These are phyloP conservation scores for Fusarium nurragi DNA, from an alignment of 2,329 filamentous ascomycete species.

Conservation along the genomic window DNA sequence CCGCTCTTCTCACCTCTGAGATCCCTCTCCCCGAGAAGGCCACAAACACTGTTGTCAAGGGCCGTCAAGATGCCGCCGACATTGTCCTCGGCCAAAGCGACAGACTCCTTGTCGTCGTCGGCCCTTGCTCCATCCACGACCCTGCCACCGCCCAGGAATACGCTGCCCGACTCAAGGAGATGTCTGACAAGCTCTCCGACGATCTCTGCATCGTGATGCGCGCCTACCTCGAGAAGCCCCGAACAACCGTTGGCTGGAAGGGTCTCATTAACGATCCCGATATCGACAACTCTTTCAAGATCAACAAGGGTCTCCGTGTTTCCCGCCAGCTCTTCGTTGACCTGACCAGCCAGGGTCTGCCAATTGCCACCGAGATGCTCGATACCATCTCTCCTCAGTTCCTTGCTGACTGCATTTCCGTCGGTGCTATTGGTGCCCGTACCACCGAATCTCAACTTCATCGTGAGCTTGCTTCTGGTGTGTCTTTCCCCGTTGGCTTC, in stretches of 20 bases:
- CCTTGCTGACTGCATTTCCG: slow-evolving; percentile 92
- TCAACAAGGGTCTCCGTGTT: slow-evolving; percentile 96
- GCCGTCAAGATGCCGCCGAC: slow-evolving; percentile 72
- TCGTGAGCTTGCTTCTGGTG: slow-evolving; percentile 91
- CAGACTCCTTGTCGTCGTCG: slow-evolving; percentile 91
- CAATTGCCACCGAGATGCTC: slow-evolving; percentile 97
- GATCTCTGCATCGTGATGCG: slow-evolving; percentile 97
- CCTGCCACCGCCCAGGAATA: slow-evolving; percentile 89
- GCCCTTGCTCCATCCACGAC: slow-evolving; percentile 97
- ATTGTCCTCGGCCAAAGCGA: slow-evolving; percentile 84
- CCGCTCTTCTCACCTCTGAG: slow-evolving; percentile 85
- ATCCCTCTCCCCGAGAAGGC: slow-evolving; percentile 75
- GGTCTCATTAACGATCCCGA: slow-evolving; percentile 99
- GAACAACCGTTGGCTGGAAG: slow-evolving; percentile 99
- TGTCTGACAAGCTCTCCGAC: slow-evolving; percentile 80
- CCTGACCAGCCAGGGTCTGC: slow-evolving; percentile 86
- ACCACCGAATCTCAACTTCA: slow-evolving; percentile 98
- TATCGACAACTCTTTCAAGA: slow-evolving; percentile 96
- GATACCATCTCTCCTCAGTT: slow-evolving; percentile 99
- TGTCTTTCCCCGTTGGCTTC: slow-evolving; percentile 98
- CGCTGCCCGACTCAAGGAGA: slow-evolving; percentile 77
- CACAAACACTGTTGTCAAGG: slow-evolving; percentile 74
- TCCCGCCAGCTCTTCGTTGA: slow-evolving; percentile 95
- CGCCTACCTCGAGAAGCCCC: slow-evolving; percentile 98
- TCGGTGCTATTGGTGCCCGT: slow-evolving; percentile 93